A percentile compares a stretch with the other conserved stretches of the same genome.
Conservation (phyloP, 306 rosid species). For the Fragaria iinumae region DNA sequence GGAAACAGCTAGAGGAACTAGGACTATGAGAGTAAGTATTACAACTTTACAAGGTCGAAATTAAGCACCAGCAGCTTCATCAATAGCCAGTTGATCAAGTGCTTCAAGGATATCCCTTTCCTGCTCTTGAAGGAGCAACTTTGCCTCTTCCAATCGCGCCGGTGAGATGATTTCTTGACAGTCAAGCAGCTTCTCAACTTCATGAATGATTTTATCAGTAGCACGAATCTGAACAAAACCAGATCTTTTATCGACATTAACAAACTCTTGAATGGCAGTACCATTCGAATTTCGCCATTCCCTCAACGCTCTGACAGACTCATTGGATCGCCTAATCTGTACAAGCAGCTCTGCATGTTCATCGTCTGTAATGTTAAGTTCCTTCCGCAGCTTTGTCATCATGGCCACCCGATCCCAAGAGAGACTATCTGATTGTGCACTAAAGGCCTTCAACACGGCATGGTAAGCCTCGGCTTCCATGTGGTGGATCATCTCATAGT, state of each 20-base stretch:
- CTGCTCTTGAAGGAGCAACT: neutral
- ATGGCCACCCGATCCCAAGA: constrained; percentile 15
- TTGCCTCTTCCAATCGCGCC: neutral
- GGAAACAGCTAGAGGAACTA: no score
- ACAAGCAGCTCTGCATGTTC: constrained; percentile 13
- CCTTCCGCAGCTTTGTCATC: constrained; percentile 22
- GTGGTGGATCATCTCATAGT: neutral
- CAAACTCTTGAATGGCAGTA: neutral
- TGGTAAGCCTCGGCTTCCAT: constrained; percentile 16
- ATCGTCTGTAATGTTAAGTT: constrained; percentile 10
- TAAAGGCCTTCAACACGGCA: constrained; percentile 16
- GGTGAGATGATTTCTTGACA: neutral
- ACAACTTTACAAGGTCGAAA: no score
- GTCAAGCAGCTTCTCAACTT: constrained; percentile 10
- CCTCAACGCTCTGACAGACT: neutral
- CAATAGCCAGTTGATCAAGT: no score
- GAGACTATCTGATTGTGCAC: constrained; percentile 7
- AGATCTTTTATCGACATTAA: neutral
- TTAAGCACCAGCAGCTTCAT: no score
- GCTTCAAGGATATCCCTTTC: no score
- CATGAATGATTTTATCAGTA: neutral
- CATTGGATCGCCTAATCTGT: neutral
- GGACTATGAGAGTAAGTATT: no score
- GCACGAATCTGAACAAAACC: constrained; percentile 1
- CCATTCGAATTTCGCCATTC: constrained; percentile 1